Percentiles rank a stretch among this genome's conserved stretches.
Conservation (phyloP, 1,139 yeast genomes). For the Zygosaccharomyces pseudobailii region DNA sequence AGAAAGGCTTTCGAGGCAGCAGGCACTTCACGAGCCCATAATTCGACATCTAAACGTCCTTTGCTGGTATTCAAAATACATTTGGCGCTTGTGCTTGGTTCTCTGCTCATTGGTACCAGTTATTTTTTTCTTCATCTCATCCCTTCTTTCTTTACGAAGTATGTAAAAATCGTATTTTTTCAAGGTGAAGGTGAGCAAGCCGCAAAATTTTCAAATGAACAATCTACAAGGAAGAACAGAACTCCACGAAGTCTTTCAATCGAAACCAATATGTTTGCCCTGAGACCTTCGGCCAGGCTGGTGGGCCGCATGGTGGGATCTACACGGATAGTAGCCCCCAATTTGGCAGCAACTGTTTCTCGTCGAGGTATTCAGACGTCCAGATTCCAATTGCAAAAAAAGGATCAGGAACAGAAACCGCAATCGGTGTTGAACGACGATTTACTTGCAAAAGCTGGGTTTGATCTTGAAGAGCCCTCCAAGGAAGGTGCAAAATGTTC, state of each 20-base stretch:
- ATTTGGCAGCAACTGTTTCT: neutral
- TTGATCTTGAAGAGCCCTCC: slow-evolving; percentile 46
- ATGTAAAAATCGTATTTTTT: neutral
- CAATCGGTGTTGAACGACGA: slow-evolving; percentile 75
- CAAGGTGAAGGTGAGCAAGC: neutral
- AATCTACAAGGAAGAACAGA: no score
- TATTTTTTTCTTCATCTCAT: neutral
- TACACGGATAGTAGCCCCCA: neutral
- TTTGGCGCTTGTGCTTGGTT: slow-evolving; percentile 60
- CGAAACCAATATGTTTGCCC: neutral
- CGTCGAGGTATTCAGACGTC: neutral
- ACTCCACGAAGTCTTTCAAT: neutral
- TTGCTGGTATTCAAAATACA: slow-evolving; percentile 53
- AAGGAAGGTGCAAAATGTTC: slow-evolving; percentile 5
- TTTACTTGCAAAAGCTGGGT: slow-evolving; percentile 76
- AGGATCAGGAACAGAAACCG: slow-evolving; percentile 35
- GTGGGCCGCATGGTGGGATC: slow-evolving; percentile 2
- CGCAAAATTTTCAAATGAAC: neutral
- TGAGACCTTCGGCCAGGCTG: slow-evolving; percentile 2
- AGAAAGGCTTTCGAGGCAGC: slow-evolving; percentile 46
- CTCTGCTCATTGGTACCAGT: slow-evolving; percentile 25
- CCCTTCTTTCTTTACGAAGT: neutral
- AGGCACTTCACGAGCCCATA: slow-evolving; percentile 74
- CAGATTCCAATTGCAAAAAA: slow-evolving; percentile 10
- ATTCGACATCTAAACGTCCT: slow-evolving; percentile 56